Evolutionary conservation across 2,329 filamentous ascomycete genomes (phyloP), one percentile per base, ranked within the genome.

Genomic region (Diaporthe nobilis): DNA sequence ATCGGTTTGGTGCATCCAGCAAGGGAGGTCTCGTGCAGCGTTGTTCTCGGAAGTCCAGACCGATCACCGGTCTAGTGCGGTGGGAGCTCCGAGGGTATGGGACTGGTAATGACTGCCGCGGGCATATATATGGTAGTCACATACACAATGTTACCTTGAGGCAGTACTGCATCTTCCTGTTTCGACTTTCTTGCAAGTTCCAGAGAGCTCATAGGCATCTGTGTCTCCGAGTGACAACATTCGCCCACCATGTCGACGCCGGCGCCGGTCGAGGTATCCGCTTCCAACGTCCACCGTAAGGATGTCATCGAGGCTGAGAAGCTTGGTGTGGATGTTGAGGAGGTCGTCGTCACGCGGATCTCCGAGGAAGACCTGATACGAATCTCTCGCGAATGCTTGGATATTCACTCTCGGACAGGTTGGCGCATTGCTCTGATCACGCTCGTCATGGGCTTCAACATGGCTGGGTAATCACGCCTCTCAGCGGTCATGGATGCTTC

Each of bases 361-460:
- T 86, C 86, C 0, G 87, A 88, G 42, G 87, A 88, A 15, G 85
- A 88, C 76, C 75, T 88, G 22, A 84, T 84, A 76, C 81, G 79
- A 12, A 80, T 87, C 20, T 88, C 86, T 1, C 73, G 80, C 51
- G 84, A 87, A 42, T 83, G 85, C 3, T 80, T 88, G 55, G 81
- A 73, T 4, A 79, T 87, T 44, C 82, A 82, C 76, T 88, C 86
- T 37, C 81, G 79, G 79, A 83, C 86, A 9, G 85, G 85, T 5
- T 81, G 85, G 57, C 82, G 85, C 9, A 81, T 88, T 25, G 80
- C 80, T 37, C 78, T 85, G 42, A 85, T 88, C 72, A 85, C 88
- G 82, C 78, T 85, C 63, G 84, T 88, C 22, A 85, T 86, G 80
- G 86, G 85, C 47, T 87, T 85, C 77, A 87, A 88, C 73, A 85